Conservation (phyloP, 2,329 filamentous ascomycete genomes). For the Fusarium humuli region DNA sequence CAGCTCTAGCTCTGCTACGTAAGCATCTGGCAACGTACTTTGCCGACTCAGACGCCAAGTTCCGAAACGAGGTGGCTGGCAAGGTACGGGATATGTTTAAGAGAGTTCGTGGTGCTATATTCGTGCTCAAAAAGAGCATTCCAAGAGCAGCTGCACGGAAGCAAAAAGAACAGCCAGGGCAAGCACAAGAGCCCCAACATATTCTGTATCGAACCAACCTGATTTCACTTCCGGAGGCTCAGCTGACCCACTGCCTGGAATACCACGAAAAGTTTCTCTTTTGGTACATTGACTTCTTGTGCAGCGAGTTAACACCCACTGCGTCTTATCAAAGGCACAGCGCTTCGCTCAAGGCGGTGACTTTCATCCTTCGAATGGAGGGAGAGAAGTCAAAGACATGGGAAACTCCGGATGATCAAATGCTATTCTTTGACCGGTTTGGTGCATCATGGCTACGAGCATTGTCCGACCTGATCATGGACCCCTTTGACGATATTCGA, state of each 20-base stretch:
- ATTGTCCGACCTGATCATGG: conserved; percentile 82
- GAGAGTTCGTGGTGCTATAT: conserved; percentile 76
- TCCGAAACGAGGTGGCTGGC: conserved; percentile 82
- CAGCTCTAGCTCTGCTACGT: conserved; percentile 71
- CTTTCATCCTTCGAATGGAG: conserved; percentile 75
- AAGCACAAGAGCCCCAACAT: conserved; percentile 41
- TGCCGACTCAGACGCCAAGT: conserved; percentile 86
- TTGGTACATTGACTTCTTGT: conserved; percentile 80
- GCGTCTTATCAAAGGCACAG: conserved; percentile 92
- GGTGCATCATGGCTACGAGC: conserved; percentile 68
- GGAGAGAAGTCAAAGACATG: conserved; percentile 63
- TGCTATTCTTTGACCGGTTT: conserved; percentile 56
- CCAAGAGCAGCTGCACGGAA: conserved; percentile 51
- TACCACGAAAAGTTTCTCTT: conserved; percentile 73
- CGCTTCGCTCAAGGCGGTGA: conserved; percentile 78
- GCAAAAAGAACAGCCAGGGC: conserved; percentile 48
- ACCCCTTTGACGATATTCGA: conserved; percentile 94
- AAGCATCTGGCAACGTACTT: conserved; percentile 77
- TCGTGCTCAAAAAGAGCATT: conserved; percentile 63
- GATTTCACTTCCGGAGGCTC: conserved; percentile 53
- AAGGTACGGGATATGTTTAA: conserved; percentile 81
- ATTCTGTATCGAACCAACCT: conserved; percentile 55
- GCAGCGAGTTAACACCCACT: conserved; percentile 79
- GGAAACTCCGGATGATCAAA: conserved; percentile 55
- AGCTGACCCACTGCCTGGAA: conserved; percentile 55